Evolutionary conservation across 2,329 filamentous ascomycete genomes (phyloP), one percentile per base, ranked within the genome.

Genomic region (Pestalotiopsis fici): DNA sequence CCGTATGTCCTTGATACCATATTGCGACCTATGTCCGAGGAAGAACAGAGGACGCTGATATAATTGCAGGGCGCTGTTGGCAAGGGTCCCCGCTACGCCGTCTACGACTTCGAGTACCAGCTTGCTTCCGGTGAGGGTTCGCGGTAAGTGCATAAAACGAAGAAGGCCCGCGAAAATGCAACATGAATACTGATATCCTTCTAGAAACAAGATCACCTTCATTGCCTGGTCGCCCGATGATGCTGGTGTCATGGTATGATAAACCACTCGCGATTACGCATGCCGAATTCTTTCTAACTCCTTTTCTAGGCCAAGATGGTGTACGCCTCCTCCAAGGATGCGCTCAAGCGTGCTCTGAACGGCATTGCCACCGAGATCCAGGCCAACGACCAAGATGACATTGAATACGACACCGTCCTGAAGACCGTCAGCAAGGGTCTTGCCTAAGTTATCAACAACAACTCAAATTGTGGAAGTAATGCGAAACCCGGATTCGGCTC

Each of bases 311-410:
- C 91, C 82, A 94, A 94, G 87, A 96, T 96, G 93, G 87, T 94
- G 81, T 96, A 95, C 86, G 92, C 93, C 75, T 93, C 93, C 64
- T 96, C 93, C 82, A 96, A 95, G 86, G 92, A 95, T 76, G 91
- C 92, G 68, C 87, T 96, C 74, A 95, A 94, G 88, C 90, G 91
- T 81, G 82, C 91, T 63, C 88, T 96, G 71, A 92, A 88, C 78
- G 93, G 92, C 71, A 83, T 95, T 74, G 91, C 91, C 69, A 83
- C 85, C 75, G 93, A 95, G 80, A 86, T 95, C 75, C 93, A 96
- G 86, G 93, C 92, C 84, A 95, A 95, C 85, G 93, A 95, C 81
- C 82, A 83, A 73, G 91, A 94, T 80, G 93, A 95, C 81, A 92
- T 96, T 78, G 92, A 95, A 84, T 90, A 89, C 81, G 89, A 92